Evolutionary conservation across 2,329 filamentous ascomycete species (phyloP).

Genomic region (Ophiostoma sp.): DNA sequence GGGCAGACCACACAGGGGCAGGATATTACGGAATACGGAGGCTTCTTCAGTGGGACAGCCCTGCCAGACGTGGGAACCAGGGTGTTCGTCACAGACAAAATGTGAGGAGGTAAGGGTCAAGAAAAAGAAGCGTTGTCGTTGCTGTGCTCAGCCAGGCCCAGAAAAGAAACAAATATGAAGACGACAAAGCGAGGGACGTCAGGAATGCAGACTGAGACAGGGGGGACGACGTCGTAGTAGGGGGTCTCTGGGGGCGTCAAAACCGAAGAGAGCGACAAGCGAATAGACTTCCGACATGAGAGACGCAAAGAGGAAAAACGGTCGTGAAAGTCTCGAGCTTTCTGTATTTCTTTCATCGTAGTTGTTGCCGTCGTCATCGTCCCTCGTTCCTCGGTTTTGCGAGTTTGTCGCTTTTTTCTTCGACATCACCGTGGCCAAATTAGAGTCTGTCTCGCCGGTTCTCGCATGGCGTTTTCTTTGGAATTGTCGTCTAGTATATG

Average conservation of each 20-base stretch:
- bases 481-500: background rate
- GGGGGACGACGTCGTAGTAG: background rate
- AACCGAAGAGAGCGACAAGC: background rate
- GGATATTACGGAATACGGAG: conserved; percentile 1
- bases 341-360: background rate
- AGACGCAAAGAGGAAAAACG: background rate
- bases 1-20: background rate
- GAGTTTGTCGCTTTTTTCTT: background rate
- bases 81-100: background rate
- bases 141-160: background rate
- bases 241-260: background rate
- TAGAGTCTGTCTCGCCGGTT: background rate
- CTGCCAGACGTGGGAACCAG: background rate
- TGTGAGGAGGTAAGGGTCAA: background rate
- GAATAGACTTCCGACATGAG: background rate
- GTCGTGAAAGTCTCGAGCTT: background rate
- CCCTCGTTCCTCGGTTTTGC: background rate
- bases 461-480: background rate
- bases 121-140: background rate
- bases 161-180: background rate
- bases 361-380: background rate
- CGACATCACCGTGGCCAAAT: background rate
- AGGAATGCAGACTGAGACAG: conserved; percentile 13
- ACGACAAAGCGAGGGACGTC: background rate
- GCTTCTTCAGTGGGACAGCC: background rate